Evolutionary conservation across 176 grass and related monocot species (phyloP), one percentile per base, ranked within the genome.

Genomic region (Rhipidocladum racemiflorum): DNA sequence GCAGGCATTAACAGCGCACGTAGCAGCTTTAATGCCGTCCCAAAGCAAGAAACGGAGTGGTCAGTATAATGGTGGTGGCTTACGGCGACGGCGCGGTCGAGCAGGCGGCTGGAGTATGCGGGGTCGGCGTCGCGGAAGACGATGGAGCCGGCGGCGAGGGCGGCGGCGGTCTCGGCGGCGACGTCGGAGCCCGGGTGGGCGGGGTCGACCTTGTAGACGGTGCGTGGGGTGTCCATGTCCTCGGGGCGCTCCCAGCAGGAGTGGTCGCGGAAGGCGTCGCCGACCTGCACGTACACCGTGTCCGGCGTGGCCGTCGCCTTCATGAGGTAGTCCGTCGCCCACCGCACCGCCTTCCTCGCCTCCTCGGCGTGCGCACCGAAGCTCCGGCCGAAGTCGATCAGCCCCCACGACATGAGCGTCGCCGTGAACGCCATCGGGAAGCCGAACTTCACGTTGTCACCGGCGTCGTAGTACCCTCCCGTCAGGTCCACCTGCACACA

Each of bases 361-460:
- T 97, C 94, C 81, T 76, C 75, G 81, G 68, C 46, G 91, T 97
- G 94, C 29, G 81, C 9, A 2, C 94, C 91, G 76, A 91, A 91
- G 76, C 42, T 86, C 78, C 81, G 81, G 79, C 90, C 92, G 72
- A 97, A 97, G 84, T 97, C 94, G 72, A 97, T 94, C 9, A 97
- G 91, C 16, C 90, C 87, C 94, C 94, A 97, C 23, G 94, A 89
- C 88, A 97, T 94, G 15, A 97, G 89, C 20, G 94, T 97, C 24
- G 94, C 76, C 3, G 94, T 97, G 92, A 97, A 97, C 36, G 94
- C 94, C 94, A 97, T 97, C 2, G 94, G 94, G 80, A 97, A 97
- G 0, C 94, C 94, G 84, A 97, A 97, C 92, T 94, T 97, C 25
- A 97, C 88, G 83, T 97, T 97, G 92, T 97, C 94, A 49, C 94